Base-by-base conservation (phyloP, 352 stramenopile species). In the Globisporangium nagaii region DNA sequence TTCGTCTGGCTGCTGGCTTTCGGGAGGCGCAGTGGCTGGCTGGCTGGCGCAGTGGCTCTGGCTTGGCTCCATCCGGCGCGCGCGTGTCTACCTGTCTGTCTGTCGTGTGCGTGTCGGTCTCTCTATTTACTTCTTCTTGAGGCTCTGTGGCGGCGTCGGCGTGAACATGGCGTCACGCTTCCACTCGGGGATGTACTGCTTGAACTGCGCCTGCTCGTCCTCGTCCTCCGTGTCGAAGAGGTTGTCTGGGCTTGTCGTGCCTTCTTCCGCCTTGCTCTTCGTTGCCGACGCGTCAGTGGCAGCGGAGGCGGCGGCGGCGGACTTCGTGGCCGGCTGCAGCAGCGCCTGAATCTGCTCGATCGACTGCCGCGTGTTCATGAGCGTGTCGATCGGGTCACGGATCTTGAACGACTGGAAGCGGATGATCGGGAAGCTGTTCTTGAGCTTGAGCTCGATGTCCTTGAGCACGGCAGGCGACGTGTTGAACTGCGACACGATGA, bases 321-420 rank as follows among this genome's bases (percentile, higher is more conserved):
- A 37, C 20, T 64, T 58, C 49, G 58, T 58, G 35, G 68, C 63
- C 4, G 75, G 75, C 56, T 80, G 73, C 11, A 92, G 60, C 66
- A 79, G 52, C 49, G 71, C 60, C 61, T 86, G 58, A 30, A 86
- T 71, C 52, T 80, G 62, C 42, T 83, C 67, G 2, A 91, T 63
- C 60, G 81, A 74, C 66, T 86, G 45, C 59, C 79, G 81, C 58
- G 79, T 91, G 68, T 91, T 91, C 76, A 91, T 88, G 37, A 91
- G 65, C 57, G 79, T 75, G 67, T 91, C 81, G 52, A 91, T 66
- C 39, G 81, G 77, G 70, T 92, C 79, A 59, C 79, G 76, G 11
- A 94, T 63, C 69, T 94, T 90, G 73, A 93, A 93, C 11, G 83
- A 90, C 70, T 86, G 66, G 71, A 91, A 93, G 68, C 83, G 83